These are phyloP conservation scores for Heterobasidion occidentale DNA, from an alignment of 1,284 basidiomycete species.

Conservation along the genomic window DNA sequence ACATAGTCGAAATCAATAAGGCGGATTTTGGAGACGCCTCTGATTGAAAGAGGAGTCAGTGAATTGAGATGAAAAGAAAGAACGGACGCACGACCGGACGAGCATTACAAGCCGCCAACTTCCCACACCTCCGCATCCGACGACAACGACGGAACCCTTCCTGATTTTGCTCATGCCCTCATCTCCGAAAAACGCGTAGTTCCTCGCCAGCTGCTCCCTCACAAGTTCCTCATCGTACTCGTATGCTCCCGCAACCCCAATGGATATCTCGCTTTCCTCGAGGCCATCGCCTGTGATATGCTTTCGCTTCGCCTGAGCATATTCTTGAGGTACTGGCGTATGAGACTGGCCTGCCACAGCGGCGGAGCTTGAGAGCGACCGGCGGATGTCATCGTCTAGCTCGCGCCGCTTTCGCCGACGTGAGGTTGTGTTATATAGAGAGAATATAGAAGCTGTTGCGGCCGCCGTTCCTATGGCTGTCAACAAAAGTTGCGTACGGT, in stretches of 20 bases:
- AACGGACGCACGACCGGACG: conserved; percentile 63
- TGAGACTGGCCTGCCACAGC: background rate
- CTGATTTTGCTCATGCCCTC: conserved; percentile 82
- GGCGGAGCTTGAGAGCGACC: conserved; percentile 29
- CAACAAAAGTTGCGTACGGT: conserved; percentile 48
- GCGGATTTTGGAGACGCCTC: conserved; percentile 67
- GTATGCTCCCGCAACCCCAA: background rate
- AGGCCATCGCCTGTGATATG: background rate
- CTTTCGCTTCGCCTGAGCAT: background rate
- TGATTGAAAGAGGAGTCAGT: conserved; percentile 18
- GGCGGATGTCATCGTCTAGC: conserved; percentile 48
- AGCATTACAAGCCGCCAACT: conserved; percentile 96
- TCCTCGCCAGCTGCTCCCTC: conserved; percentile 83
- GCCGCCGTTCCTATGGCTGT: conserved; percentile 57
- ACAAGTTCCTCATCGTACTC: conserved; percentile 71
- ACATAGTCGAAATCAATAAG: conserved; percentile 91
- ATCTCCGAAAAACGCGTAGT: conserved; percentile 93
- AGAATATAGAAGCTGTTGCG: conserved; percentile 47
- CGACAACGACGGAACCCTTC: conserved; percentile 72
- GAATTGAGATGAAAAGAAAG: background rate
- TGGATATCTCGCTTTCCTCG: conserved; percentile 9
- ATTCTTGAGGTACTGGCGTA: conserved; percentile 4
- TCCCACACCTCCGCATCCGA: conserved; percentile 96
- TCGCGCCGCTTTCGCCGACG: conserved; percentile 41
- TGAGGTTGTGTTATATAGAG: conserved; percentile 45